These are phyloP conservation scores for Yamadazyma triangularis DNA, from an alignment of 1,139 yeast species.

Conservation along the genomic window DNA sequence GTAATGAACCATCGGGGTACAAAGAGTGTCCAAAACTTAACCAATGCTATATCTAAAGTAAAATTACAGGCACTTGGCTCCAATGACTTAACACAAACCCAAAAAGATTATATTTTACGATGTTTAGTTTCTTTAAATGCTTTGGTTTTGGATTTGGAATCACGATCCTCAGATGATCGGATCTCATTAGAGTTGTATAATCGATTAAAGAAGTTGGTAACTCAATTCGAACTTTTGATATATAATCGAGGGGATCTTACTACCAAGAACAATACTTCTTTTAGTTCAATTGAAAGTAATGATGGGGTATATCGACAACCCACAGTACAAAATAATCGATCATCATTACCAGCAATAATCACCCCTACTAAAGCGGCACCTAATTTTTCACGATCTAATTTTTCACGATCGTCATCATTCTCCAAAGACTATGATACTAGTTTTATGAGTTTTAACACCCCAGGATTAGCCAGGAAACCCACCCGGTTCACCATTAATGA, in stretches of 20 bases:
- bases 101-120: slow-evolving; percentile 9
- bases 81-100: slow-evolving; percentile 4
- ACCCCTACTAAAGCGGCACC: slow-evolving; percentile 1
- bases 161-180: slow-evolving; percentile 1
- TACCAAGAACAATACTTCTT: background rate
- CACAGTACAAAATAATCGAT: background rate
- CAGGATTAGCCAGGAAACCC: slow-evolving; percentile 6
- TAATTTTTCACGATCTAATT: slow-evolving; percentile 1
- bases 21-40: background rate
- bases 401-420: background rate
- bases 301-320: background rate
- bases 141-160: slow-evolving; percentile 1
- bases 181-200: slow-evolving; percentile 1
- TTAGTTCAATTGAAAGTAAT: background rate
- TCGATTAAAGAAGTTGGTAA: slow-evolving; percentile 2
- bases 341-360: background rate
- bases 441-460: slow-evolving; percentile 5
- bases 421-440: background rate
- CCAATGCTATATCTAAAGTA: background rate
- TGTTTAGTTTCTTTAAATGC: slow-evolving; percentile 6
- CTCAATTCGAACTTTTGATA: slow-evolving; percentile 3
- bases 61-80: background rate
- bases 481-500: slow-evolving; percentile 3
- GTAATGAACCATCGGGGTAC: no score
- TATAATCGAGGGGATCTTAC: slow-evolving; percentile 2